phyloP scores from a whole-genome alignment of 1,284 basidiomycete species.

The Exobasidium rhododendri region DNA sequence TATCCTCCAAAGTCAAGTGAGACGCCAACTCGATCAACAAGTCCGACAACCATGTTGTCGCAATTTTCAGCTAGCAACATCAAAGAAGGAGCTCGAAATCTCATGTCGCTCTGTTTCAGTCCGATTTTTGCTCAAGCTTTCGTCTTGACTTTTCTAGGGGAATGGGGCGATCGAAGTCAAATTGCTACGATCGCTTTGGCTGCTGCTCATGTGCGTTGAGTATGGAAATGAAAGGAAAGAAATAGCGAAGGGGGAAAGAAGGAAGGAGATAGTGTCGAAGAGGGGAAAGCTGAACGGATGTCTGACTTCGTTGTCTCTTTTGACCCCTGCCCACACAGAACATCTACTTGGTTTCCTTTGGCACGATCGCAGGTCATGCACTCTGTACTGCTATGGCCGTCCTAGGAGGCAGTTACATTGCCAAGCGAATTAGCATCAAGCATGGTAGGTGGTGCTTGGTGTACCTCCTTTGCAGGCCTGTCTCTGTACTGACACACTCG shows the following conservation, averaged over 20 bases:
- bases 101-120: conserved; percentile 75
- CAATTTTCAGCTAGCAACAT: conserved; percentile 18
- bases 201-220: conserved; percentile 84
- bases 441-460: conserved; percentile 84
- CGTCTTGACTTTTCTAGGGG: conserved; percentile 89
- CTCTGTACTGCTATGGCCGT: conserved; percentile 86
- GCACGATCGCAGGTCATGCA: conserved; percentile 83
- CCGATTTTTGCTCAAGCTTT: conserved; percentile 96
- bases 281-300: not conserved
- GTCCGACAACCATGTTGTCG: not conserved
- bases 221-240: not conserved
- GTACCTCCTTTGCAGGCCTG: too few species aligned
- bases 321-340: conserved; percentile 58
- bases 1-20: conserved; percentile 7
- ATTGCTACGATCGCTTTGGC: conserved; percentile 95
- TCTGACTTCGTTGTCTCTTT: not conserved
- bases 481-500: conserved; percentile 3
- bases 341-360: conserved; percentile 76
- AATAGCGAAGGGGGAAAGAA: not conserved
- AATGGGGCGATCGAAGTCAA: conserved; percentile 97
- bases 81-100: conserved; percentile 72
- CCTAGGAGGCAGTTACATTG: conserved; percentile 81
- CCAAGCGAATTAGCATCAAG: conserved; percentile 89
- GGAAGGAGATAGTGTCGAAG: too few species aligned
- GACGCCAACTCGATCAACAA: not conserved